Conservation (phyloP, 2,329 filamentous ascomycete genomes). For the Curvularia sp. region DNA sequence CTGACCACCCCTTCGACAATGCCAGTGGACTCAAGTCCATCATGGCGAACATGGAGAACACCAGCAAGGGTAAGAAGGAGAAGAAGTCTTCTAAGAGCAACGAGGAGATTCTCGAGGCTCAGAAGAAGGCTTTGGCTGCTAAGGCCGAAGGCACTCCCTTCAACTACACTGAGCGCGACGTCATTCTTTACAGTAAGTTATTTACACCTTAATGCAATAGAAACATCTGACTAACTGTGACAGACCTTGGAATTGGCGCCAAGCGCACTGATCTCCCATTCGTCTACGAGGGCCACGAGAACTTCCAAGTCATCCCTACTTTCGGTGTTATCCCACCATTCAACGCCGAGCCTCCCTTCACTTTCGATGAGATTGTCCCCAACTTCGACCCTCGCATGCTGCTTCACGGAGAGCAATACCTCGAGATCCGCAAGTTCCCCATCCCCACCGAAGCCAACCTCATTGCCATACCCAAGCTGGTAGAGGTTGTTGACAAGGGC, state of each 20-base stretch:
- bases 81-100: slow-evolving; percentile 61
- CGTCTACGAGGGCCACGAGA: slow-evolving; percentile 87
- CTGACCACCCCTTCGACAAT: slow-evolving; percentile 82
- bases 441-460: slow-evolving; percentile 84
- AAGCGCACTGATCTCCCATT: slow-evolving; percentile 87
- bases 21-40: slow-evolving; percentile 80
- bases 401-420: slow-evolving; percentile 97
- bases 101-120: slow-evolving; percentile 74
- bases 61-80: slow-evolving; percentile 54
- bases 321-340: slow-evolving; percentile 97
- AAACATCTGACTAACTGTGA: slow-evolving; percentile 26
- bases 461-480: slow-evolving; percentile 76
- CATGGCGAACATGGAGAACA: slow-evolving; percentile 86
- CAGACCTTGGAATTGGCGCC: slow-evolving; percentile 84
- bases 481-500: slow-evolving; percentile 97
- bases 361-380: slow-evolving; percentile 81
- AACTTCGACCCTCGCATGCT: slow-evolving; percentile 99
- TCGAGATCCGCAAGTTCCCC: slow-evolving; percentile 90
- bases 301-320: slow-evolving; percentile 94
- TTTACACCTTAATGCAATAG: neutral
- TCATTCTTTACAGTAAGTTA: slow-evolving; percentile 79
- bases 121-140: slow-evolving; percentile 75
- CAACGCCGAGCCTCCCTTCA: slow-evolving; percentile 80
- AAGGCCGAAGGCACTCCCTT: slow-evolving; percentile 78
- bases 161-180: slow-evolving; percentile 83